Percentiles rank a stretch among this genome's conserved stretches.
Evolutionary conservation across 306 rosid species (phyloP).

Genomic region (Chamaecrista fasciculata): DNA sequence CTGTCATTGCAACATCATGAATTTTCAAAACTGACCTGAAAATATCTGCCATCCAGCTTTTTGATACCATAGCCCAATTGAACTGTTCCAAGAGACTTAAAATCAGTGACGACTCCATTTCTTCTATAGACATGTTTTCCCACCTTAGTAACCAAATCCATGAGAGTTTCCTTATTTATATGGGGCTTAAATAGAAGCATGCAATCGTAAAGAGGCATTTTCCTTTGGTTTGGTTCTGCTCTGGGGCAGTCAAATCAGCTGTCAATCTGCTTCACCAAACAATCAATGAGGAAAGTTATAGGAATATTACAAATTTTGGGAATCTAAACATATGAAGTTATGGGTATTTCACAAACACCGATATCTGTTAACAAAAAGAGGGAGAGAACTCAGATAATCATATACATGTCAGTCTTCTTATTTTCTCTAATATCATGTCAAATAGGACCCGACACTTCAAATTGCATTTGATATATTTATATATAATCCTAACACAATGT

Average conservation of each 20-base stretch:
- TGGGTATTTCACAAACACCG: too few relatives aligned
- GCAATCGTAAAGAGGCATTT: conserved; percentile 80
- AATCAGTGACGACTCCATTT: conserved; percentile 71
- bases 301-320: neutral
- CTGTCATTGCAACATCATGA: neutral
- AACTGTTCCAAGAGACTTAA: conserved; percentile 55
- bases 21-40: conserved; percentile 50
- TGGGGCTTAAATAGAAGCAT: conserved; percentile 73
- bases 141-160: conserved; percentile 64
- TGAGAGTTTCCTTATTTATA: conserved; percentile 44
- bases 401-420: too few relatives aligned
- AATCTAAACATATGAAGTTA: too few relatives aligned
- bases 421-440: too few relatives aligned
- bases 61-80: conserved; percentile 86
- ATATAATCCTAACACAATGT: too few relatives aligned
- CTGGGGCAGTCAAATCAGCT: conserved; percentile 2
- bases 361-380: neutral
- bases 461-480: too few relatives aligned
- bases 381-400: neutral
- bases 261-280: conserved; percentile 22
- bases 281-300: neutral
- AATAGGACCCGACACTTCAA: too few relatives aligned
- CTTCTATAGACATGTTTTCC: conserved; percentile 70
- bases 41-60: conserved; percentile 86
- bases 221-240: conserved; percentile 15